Conservation (phyloP, 345 rosid genomes). For the Gossypium arboreum region DNA sequence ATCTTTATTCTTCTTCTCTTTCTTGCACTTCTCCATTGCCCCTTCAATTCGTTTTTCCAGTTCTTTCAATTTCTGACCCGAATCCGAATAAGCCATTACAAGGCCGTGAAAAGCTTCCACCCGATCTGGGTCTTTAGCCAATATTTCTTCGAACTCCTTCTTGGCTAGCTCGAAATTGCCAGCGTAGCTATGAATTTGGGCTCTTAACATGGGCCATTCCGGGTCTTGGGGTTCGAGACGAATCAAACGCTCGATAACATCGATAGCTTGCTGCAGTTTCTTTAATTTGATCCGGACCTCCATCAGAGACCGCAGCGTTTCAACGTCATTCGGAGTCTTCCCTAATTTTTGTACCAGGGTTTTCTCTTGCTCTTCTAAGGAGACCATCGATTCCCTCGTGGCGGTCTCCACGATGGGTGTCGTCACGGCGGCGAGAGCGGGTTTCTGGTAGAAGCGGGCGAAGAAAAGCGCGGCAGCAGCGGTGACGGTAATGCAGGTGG, state of each 20-base stretch:
- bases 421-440: constrained; percentile 53
- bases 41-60: constrained; percentile 52
- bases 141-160: constrained; percentile 52
- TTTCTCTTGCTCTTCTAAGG: constrained; percentile 50
- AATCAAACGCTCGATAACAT: constrained; percentile 56
- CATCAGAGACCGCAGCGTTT: constrained; percentile 55
- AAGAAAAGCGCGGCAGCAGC: constrained; percentile 63
- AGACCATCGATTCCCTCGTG: constrained; percentile 11
- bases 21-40: constrained; percentile 75
- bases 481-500: constrained; percentile 47
- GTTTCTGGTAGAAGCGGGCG: constrained; percentile 41
- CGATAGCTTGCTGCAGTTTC: constrained; percentile 56
- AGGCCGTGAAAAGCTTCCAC: constrained; percentile 90
- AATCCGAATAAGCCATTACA: constrained; percentile 59
- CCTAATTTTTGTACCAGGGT: constrained; percentile 40
- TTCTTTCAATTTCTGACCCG: constrained; percentile 39
- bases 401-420: constrained; percentile 32
- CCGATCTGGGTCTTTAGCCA: constrained; percentile 63
- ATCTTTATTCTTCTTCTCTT: constrained; percentile 56
- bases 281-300: constrained; percentile 61
- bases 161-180: constrained; percentile 66
- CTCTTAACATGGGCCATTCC: constrained; percentile 74
- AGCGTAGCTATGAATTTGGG: constrained; percentile 49
- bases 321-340: constrained; percentile 43
- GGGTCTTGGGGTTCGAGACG: constrained; percentile 68